Evolutionary conservation across 2,329 filamentous ascomycete species (phyloP), one percentile per base, ranked within the genome.

Genomic region (Pseudogymnoascus sp.): DNA sequence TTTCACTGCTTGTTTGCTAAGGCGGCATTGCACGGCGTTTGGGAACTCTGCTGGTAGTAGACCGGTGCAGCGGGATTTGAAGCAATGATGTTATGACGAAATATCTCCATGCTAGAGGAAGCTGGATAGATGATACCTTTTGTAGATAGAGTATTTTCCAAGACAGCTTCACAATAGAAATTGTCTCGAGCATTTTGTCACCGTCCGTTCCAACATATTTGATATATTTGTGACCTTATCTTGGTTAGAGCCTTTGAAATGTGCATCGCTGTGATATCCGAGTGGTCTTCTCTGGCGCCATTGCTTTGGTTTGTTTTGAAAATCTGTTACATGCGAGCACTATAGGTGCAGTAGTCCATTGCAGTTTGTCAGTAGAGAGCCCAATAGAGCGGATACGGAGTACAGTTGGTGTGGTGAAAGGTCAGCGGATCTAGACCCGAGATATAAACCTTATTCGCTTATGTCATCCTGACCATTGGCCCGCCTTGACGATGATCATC

Each of bases 401-500:
- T 57, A 14, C 29, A 57, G 26, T 31, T 57, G 7, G 26, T 34
- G 16, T 57, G 29, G n/a, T 34, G 26, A 34, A 57, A 34, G 51
- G 51, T 57, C 51, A 57, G 51, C 51, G 51, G 51, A 57, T 57
- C 51, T 57, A 57, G 51, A 29, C 51, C 51, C 29, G 29, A 57
- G 51, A 57, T 21, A 18, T n/a, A 57, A 57, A 36, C 51, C 51
- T 57, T 57, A 36, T 36, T 34, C 51, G 51, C 51, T 57, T 57
- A 57, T 57, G 51, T 57, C 51, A 57, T 36, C 51, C 51, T 57
- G 29, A 57, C 51, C 51, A 34, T 57, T 57, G 29, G 51, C 51
- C 51, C 51, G 51, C 51, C 51, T 57, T 57, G 29, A 57, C 51
- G 51, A 57, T 57, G 51, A 57, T 57, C 51, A 57, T 57, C 51